These are phyloP conservation scores for Cladobotryum protrusum DNA, from an alignment of 2,329 filamentous ascomycete genomes.

Conservation along the genomic window DNA sequence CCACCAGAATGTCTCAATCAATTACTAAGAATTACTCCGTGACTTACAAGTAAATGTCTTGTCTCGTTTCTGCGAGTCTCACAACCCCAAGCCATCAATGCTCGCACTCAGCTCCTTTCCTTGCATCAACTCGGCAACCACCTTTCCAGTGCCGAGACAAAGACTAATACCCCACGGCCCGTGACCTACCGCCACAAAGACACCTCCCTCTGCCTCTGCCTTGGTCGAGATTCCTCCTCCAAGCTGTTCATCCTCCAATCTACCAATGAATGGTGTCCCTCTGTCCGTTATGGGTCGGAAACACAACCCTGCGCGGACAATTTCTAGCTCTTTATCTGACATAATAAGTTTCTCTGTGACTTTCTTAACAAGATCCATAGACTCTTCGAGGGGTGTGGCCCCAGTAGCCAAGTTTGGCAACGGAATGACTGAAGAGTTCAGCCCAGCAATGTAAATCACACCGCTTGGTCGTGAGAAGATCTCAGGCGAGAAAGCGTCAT, in stretches of 20 bases:
- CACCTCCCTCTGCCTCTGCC: conserved; percentile 47
- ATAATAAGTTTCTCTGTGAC: conserved; percentile 45
- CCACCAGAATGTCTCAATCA: too few relatives aligned
- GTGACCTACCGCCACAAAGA: conserved; percentile 67
- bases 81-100: conserved; percentile 31
- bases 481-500: conserved; percentile 59
- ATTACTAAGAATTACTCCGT: too few relatives aligned
- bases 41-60: too few relatives aligned
- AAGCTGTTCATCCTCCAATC: conserved; percentile 50
- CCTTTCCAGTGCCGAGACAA: conserved; percentile 61
- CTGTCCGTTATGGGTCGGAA: conserved; percentile 63
- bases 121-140: conserved; percentile 64
- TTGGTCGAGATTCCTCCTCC: conserved; percentile 41
- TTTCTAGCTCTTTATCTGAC: conserved; percentile 46
- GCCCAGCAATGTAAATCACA: conserved; percentile 66
- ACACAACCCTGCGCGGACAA: conserved; percentile 61
- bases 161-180: conserved; percentile 68
- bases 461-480: conserved; percentile 61
- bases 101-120: conserved; percentile 53
- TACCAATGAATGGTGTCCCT: conserved; percentile 57
- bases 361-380: conserved; percentile 43
- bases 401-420: conserved; percentile 43
- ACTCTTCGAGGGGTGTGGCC: conserved; percentile 13
- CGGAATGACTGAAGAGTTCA: conserved; percentile 56
- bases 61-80: too few relatives aligned